Base-by-base conservation (phyloP, 2,329 filamentous ascomycete species). In the Aspergillus amoenus region DNA sequence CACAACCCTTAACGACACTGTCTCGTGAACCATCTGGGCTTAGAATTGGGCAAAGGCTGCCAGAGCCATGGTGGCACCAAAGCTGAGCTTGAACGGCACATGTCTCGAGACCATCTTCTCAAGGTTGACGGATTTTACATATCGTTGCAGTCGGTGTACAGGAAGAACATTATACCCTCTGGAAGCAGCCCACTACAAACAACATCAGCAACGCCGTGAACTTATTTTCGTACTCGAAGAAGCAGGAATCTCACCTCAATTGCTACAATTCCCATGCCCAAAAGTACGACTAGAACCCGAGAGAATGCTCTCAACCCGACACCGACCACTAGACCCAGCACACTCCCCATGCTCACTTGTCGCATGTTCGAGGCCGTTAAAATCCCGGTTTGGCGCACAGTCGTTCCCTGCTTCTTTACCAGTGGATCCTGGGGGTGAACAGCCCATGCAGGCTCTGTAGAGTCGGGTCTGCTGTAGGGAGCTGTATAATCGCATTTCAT, bases 151-250 rank as follows among this genome's bases (percentile, higher is more conserved):
- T 15, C 70, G 69, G 24, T 73, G 62, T 11, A 76, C 56, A 4
- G 77, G 78, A 50, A 80, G 63, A 54, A 80, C 62, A 55, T 78
- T 75, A 60, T 79, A 79, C 12, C 78, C 78, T 63, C 72, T 78
- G 3, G 78, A 74, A 5, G 77, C 78, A 30, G 76, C 75, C 67
- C 71, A 79, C 77, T 79, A 24, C 43, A 24, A 55, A n/a, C 40
- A 30, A 39, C 43, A 5, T 41, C 34, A 53, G 47, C 32, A 41
- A 40, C 17, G 37, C 32, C 5, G 5, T 7, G 24, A 37, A 5
- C 34, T 15, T 37, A 15, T 3, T 15, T 18, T 18, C 13, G 37
- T 21, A 15, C 30, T 13, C 15, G 43, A 15, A 62, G 17, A 18
- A 9, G 40, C 30, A 18, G 22, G 41, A 12, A 8, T 43, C 70